Evolutionary conservation across 75 land plant genomes (phyloP), one percentile per base, ranked within the genome.

Genomic region (Selaginella tamariscina): DNA sequence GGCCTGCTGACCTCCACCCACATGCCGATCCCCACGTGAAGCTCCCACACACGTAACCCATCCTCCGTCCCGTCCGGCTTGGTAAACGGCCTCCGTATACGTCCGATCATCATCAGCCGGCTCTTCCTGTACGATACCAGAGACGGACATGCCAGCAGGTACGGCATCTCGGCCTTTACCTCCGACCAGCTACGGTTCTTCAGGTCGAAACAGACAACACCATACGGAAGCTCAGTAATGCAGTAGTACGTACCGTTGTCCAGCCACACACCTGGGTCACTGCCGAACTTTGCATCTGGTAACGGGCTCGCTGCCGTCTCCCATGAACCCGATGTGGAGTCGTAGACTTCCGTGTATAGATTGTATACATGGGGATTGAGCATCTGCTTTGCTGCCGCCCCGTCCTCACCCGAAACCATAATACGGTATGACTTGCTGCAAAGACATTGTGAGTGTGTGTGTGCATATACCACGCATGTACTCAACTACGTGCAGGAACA

Each of bases 321-420:
- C 81, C 81, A 79, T n/a, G 70, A 54, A 15, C 76, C 31, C 1
- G 66, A 65, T 2, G 32, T 15, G 0, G 81, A 79, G 32, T 79
- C 80, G 29, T 71, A 79, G n/a, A 79, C 72, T 56, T 79, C 81
- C 1, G 79, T 79, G 0, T 66, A 31, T 22, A 76, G 73, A n/a
- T 71, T 63, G 32, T 31, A 74, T 2, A 27, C 26, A 13, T 70
- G 65, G 2, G 70, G 70, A 31, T 30, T 49, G 15, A 49, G 59
- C 27, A 54, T 54, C 49, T 39, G 49, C 11, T 15, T 15, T 2
- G 56, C 54, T 2, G 5, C 62, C 57, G 28, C 2, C 8, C 64
- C 70, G 1, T 60, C 65, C 24, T 74, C 76, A 9, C 76, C 76
- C 24, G 75, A n/a, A 2, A 74, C 80, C 32, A 79, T 64, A 32